These are phyloP conservation scores for Kurtzmaniella quercitrusa DNA, from an alignment of 1,139 yeast species.

Conservation along the genomic window DNA sequence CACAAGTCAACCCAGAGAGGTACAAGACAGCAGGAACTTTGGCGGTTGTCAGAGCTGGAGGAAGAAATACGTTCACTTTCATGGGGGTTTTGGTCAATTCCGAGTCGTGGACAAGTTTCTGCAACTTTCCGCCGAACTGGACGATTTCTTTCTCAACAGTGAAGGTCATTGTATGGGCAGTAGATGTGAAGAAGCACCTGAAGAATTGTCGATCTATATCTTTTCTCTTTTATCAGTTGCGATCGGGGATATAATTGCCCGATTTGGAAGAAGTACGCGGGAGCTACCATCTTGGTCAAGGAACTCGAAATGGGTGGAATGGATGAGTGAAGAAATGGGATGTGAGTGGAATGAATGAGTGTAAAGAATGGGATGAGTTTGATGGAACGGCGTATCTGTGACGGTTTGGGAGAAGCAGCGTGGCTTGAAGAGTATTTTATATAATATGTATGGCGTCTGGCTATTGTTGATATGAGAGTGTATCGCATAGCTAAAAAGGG, in stretches of 20 bases:
- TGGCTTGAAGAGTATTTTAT: too few relatives aligned
- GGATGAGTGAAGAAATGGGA: too few relatives aligned
- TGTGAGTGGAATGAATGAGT: too few relatives aligned
- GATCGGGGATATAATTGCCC: conserved; percentile 11
- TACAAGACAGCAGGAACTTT: conserved; percentile 71
- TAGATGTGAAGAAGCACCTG: background rate
- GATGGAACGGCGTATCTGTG: too few relatives aligned
- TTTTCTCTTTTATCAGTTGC: background rate
- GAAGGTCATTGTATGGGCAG: conserved; percentile 39
- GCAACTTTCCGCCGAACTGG: conserved; percentile 71
- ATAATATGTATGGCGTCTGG: too few relatives aligned
- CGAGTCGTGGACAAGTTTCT: conserved; percentile 75
- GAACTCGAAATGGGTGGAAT: background rate
- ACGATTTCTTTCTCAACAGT: conserved; percentile 53
- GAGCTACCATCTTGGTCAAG: background rate
- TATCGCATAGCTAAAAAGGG: too few relatives aligned
- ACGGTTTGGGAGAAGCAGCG: too few relatives aligned
- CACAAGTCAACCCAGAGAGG: conserved; percentile 88
- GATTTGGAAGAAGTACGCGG: conserved; percentile 2
- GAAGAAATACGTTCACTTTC: conserved; percentile 82
- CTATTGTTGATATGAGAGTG: too few relatives aligned
- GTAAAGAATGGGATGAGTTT: too few relatives aligned
- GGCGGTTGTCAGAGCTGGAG: conserved; percentile 32
- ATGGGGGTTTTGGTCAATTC: conserved; percentile 60
- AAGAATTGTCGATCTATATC: background rate